A percentile compares a stretch with the other conserved stretches of the same genome.
Evolutionary conservation across 2,329 filamentous ascomycete genomes (phyloP).

Genomic region (Colletotrichum godetiae): DNA sequence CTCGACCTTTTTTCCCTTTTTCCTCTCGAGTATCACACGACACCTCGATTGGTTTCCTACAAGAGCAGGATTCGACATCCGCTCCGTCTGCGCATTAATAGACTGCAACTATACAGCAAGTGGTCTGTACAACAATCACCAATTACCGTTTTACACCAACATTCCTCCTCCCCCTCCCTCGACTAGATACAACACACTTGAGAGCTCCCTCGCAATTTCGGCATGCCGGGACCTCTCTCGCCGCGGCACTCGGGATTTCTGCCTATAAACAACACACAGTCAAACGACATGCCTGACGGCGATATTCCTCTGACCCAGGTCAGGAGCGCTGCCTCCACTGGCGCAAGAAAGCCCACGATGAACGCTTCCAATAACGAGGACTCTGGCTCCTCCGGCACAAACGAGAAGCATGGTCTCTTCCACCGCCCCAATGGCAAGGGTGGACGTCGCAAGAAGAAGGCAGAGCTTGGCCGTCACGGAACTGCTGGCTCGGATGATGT

Average conservation of each 20-base stretch:
- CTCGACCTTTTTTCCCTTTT: not conserved
- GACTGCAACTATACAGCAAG: conserved; percentile 8
- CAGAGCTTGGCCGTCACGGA: conserved; percentile 54
- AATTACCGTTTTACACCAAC: not conserved
- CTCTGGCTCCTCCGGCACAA: conserved; percentile 44
- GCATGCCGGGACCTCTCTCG: conserved; percentile 45
- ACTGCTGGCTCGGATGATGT: conserved; percentile 62
- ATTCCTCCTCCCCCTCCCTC: conserved; percentile 21
- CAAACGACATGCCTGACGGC: conserved; percentile 47
- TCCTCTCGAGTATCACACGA: conserved; percentile 8
- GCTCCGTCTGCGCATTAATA: conserved; percentile 23
- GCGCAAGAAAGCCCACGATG: conserved; percentile 61
- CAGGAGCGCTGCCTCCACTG: conserved; percentile 65
- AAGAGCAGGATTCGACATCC: conserved; percentile 33
- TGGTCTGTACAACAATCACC: not conserved
- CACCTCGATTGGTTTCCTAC: conserved; percentile 1
- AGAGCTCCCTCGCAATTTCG: conserved; percentile 7
- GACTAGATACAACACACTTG: not conserved
- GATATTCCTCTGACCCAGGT: conserved; percentile 69
- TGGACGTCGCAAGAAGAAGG: conserved; percentile 63
- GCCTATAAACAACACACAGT: conserved; percentile 48
- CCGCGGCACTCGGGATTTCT: conserved; percentile 57
- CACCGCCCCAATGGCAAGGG: conserved; percentile 49
- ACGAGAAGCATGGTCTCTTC: conserved; percentile 61
- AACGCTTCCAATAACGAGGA: conserved; percentile 47